A percentile compares a stretch with the other conserved stretches of the same genome.
These are phyloP conservation scores for Eucommia ulmoides DNA, from an alignment of 257 asterid species.

Conservation along the genomic window DNA sequence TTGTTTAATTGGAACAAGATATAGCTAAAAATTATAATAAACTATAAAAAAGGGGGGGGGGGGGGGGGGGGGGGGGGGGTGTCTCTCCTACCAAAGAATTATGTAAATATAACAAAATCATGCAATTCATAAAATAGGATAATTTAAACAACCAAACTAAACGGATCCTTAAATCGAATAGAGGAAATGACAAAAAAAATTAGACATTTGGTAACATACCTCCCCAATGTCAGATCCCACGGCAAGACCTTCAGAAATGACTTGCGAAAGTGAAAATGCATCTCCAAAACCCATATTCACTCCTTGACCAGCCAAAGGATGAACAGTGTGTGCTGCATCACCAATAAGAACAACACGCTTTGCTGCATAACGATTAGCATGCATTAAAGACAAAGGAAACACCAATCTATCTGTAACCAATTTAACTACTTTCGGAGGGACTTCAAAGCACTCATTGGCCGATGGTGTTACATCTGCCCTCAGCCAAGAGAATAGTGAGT, in stretches of 20 bases:
- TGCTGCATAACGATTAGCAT: constrained; percentile 51
- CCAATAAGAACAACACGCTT: constrained; percentile 71
- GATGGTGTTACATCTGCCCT: constrained; percentile 26
- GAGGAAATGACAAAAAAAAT: no score
- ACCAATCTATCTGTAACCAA: constrained; percentile 73
- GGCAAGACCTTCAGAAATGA: constrained; percentile 72
- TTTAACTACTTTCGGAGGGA: constrained; percentile 54
- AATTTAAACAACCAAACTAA: no score
- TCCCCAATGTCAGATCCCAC: constrained; percentile 95
- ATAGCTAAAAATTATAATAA: no score
- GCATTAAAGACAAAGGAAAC: constrained; percentile 84
- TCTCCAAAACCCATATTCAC: constrained; percentile 98
- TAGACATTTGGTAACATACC: no score
- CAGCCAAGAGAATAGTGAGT: constrained; percentile 44
- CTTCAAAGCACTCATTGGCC: constrained; percentile 50
- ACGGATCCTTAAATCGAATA: no score
- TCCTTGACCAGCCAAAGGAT: constrained; percentile 99
- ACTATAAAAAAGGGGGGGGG: no score
- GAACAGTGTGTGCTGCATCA: constrained; percentile 97
- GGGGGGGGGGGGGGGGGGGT: no score
- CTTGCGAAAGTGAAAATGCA: constrained; percentile 59
- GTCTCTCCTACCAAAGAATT: no score
- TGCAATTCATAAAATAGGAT: no score
- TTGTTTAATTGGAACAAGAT: no score
- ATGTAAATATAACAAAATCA: no score